Base-by-base conservation (phyloP, 495 filamentous ascomycete species). In the Aspergillus nanangensis region DNA sequence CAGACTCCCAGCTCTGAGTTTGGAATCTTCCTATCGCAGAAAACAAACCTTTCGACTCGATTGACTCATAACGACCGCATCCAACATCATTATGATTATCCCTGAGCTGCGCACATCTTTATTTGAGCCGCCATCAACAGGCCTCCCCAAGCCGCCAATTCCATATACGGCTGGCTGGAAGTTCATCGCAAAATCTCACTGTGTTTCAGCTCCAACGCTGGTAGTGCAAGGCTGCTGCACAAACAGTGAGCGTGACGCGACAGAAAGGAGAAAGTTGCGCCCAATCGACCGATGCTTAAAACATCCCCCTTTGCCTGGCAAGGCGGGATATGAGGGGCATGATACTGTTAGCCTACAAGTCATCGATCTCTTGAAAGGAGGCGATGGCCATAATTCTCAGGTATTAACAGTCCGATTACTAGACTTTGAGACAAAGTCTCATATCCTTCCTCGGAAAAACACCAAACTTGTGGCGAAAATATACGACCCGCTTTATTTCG, bases 401-500 rank as follows among this genome's bases (percentile, higher is more conserved):
- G 38, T 62, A 39, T 48, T 60, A 20, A 50, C 51, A 10, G 51
- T 51, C 33, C 45, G 38, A 44, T 8, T 61, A 32, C 29, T 51
- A 10, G 17, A 29, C 25, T 29, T 29, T 29, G 25, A n/a, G 17
- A 27, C 50, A 31, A 36, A 17, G 15, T 38, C 23, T 22, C 38
- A 20, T 17, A 31, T 33, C 22, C 45, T 47, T 39, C 22, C 38
- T 37, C 38, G 9, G 22, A 38, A 50, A 13, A 44, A 31, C 21
- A 56, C 37, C 33, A 27, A 20, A 22, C 47, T 63, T 18, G 57
- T 62, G 40, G 59, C 59, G 20, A 63, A 65, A 20, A 34, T 63
- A 25, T 65, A 63, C 40, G 59, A 63, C 48, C 57, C 62, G 32
- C 48, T 63, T 24, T 65, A 61, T 34, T 47, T 55, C 33, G 44